Base-by-base conservation (phyloP, 306 rosid genomes). In the Citrullus colocynthis region DNA sequence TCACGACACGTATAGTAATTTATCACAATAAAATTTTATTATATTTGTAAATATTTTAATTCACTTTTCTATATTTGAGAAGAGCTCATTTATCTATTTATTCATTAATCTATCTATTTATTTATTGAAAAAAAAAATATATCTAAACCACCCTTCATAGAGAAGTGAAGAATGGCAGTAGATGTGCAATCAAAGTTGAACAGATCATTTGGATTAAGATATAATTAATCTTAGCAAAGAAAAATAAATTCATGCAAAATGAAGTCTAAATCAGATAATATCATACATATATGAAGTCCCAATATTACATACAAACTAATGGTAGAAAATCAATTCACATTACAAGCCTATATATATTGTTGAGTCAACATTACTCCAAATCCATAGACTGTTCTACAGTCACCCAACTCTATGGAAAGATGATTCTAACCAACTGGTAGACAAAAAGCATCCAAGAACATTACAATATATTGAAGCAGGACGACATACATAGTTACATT, bases 301-400 rank as follows among this genome's bases (percentile, higher is more conserved):
- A 63, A 63, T 15, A 8, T 63, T 36, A 63, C 45, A 65, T 36
- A 36, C 49, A 36, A 65, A 65, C 45, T 34, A 63, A 63, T 65
- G 73, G 30, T 18, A 9, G 73, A 42, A 65, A 65, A 17, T 65
- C 73, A 65, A 21, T 8, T 65, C 30, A 37, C 39, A 65, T 39
- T 65, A 65, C 73, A 65, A 65, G 73, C 73, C 73, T 65, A 65
- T 18, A 65, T 14, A 65, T 65, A 65, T 65, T 65, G 73, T 42
- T 65, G 8, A 65, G 30, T 65, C 51, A 67, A 67, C 74, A 67
- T 41, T 67, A 67, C 8, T n/a, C 74, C 74, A 41, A 41, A 67
- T n/a, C 9, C 51, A 67, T 15, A 65, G 34, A 67, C 12, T 49
- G 74, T 65, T 34, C 70, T 18, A 65, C 72, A 65, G 6, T 37